Conservation (phyloP, 164 flowering plant species). For the Piper longum region DNA sequence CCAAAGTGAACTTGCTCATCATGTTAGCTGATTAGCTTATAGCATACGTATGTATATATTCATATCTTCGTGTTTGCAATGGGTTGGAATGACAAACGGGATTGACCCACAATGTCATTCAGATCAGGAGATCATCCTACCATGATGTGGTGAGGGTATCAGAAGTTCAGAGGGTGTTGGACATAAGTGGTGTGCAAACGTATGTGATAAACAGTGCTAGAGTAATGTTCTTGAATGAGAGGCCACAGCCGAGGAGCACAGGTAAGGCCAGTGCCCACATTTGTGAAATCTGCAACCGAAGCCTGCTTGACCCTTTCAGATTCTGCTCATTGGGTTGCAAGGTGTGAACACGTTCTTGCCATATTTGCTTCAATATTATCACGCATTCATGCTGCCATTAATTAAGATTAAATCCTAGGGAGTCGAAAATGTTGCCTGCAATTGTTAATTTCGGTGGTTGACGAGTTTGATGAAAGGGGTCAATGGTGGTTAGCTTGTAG, state of each 20-base stretch:
- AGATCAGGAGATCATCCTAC: slow-evolving; percentile 94
- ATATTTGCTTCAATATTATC: not conserved
- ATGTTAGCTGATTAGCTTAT: no score
- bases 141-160: slow-evolving; percentile 92
- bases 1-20: not conserved
- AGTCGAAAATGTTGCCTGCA: no score
- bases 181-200: slow-evolving; percentile 80
- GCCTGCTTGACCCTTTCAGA: slow-evolving; percentile 66
- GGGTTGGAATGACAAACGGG: not conserved
- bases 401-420: no score
- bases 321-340: slow-evolving; percentile 95
- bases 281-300: slow-evolving; percentile 75
- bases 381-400: not conserved
- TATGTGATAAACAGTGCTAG: slow-evolving; percentile 95
- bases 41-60: no score
- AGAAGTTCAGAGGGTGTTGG: slow-evolving; percentile 63
- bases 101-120: not conserved
- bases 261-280: slow-evolving; percentile 57
- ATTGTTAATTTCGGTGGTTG: no score
- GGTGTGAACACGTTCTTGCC: slow-evolving; percentile 20
- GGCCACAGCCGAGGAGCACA: slow-evolving; percentile 68
- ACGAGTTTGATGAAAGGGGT: not conserved
- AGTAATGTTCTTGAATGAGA: slow-evolving; percentile 73
- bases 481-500: not conserved
- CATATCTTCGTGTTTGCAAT: no score